These are phyloP conservation scores for Cordyceps cicadae DNA, from an alignment of 2,329 filamentous ascomycete genomes.

Conservation along the genomic window DNA sequence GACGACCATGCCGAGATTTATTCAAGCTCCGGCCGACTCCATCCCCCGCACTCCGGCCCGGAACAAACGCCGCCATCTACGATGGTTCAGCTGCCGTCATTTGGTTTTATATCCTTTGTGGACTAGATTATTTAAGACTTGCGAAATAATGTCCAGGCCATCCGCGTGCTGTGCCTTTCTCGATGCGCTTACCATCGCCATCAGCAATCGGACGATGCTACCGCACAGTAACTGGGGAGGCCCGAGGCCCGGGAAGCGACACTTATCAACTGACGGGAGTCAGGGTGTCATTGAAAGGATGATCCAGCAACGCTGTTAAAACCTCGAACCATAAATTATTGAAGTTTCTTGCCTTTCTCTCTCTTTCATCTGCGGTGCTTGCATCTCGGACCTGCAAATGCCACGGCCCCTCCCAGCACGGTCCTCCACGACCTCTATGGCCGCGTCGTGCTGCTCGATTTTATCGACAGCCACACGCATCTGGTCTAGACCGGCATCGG, in stretches of 20 bases:
- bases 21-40: no score
- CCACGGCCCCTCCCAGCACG: background rate
- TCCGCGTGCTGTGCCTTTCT: no score
- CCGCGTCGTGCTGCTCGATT: conserved; percentile 36
- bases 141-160: no score
- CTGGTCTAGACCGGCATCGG: conserved; percentile 41
- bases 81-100: no score
- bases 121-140: no score
- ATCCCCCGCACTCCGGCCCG: no score
- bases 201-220: no score
- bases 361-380: background rate
- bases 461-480: conserved; percentile 46
- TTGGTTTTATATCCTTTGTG: background rate
- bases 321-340: background rate
- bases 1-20: no score
- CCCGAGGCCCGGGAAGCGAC: no score
- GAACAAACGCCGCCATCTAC: background rate
- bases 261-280: no score
- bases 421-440: conserved; percentile 16
- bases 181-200: no score
- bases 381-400: background rate
- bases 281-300: background rate
- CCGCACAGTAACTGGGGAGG: no score
- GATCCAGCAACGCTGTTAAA: background rate
- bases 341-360: background rate